Conservation (phyloP, 2,329 filamentous ascomycete genomes). For the Cadophora sp. region DNA sequence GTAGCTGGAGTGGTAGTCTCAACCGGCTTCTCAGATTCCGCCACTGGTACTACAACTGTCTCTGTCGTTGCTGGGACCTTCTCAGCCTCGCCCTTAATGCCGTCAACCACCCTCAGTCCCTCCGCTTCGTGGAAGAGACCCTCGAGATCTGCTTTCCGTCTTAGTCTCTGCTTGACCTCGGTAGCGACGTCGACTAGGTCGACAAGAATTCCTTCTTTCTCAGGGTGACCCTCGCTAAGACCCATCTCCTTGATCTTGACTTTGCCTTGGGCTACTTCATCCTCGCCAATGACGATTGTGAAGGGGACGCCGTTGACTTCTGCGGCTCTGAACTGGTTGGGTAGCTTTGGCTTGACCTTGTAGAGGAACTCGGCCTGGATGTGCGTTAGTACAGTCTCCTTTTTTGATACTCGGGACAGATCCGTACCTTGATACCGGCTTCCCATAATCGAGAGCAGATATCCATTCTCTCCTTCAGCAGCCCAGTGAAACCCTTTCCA, state of each 20-base stretch:
- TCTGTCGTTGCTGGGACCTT: constrained; percentile 13
- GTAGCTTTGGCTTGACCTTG: constrained; percentile 90
- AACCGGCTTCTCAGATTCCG: constrained; percentile 10
- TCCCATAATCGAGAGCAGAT: constrained; percentile 82
- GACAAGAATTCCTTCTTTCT: constrained; percentile 87
- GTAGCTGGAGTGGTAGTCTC: neutral
- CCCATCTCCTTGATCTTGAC: constrained; percentile 89
- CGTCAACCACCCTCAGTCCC: constrained; percentile 43
- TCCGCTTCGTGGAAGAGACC: constrained; percentile 39
- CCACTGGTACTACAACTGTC: neutral
- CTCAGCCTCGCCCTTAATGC: constrained; percentile 40
- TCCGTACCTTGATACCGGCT: constrained; percentile 77
- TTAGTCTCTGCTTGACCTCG: constrained; percentile 64
- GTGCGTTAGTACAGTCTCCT: constrained; percentile 22
- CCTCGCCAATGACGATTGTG: constrained; percentile 88
- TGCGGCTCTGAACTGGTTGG: constrained; percentile 89
- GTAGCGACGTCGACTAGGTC: constrained; percentile 65
- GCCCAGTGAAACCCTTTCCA: constrained; percentile 80
- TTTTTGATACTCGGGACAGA: neutral
- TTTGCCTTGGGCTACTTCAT: constrained; percentile 83
- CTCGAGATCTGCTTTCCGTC: constrained; percentile 44
- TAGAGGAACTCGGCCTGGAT: constrained; percentile 79
- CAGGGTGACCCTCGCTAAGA: constrained; percentile 79
- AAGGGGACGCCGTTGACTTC: constrained; percentile 82
- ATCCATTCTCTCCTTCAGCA: constrained; percentile 83